These are phyloP conservation scores for Candida ascalaphidarum DNA, from an alignment of 805 yeast genomes.

Conservation along the genomic window DNA sequence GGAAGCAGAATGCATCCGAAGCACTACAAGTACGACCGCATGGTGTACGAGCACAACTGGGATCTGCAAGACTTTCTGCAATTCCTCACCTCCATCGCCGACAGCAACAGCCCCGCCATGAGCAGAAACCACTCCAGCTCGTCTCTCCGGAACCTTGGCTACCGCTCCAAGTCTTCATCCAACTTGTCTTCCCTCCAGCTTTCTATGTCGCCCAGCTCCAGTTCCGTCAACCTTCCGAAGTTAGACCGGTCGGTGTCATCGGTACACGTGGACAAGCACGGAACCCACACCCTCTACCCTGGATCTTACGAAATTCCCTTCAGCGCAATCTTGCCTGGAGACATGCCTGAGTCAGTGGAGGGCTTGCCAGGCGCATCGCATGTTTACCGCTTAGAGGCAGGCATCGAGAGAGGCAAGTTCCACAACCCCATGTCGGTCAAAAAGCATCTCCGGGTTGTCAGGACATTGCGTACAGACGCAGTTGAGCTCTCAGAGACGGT, in stretches of 20 bases:
- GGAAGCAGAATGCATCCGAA: conserved; percentile 32
- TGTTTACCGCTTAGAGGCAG: conserved; percentile 66
- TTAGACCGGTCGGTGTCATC: conserved; percentile 13
- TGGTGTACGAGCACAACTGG: conserved; percentile 74
- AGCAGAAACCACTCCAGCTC: conserved; percentile 31
- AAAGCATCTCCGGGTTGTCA: conserved; percentile 69
- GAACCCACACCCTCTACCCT: conserved; percentile 38
- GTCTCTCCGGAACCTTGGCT: conserved; percentile 32
- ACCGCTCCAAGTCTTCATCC: conserved; percentile 27
- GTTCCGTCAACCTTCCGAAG: background rate
- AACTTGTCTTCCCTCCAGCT: conserved; percentile 6
- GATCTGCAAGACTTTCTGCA: conserved; percentile 52
- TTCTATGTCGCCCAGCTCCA: conserved; percentile 1
- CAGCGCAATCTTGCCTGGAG: conserved; percentile 75
- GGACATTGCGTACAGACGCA: conserved; percentile 84
- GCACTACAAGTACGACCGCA: conserved; percentile 47
- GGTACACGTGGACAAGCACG: conserved; percentile 14
- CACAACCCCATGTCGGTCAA: conserved; percentile 55
- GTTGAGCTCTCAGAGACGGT: conserved; percentile 85
- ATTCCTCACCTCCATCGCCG: conserved; percentile 19
- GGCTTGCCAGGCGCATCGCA: conserved; percentile 78
- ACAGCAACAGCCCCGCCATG: background rate
- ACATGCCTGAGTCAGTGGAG: conserved; percentile 79
- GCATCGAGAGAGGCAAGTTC: conserved; percentile 76
- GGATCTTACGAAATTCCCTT: conserved; percentile 93